These are phyloP conservation scores for Populus hybrid DNA, from an alignment of 441 rosid species.

Conservation along the genomic window DNA sequence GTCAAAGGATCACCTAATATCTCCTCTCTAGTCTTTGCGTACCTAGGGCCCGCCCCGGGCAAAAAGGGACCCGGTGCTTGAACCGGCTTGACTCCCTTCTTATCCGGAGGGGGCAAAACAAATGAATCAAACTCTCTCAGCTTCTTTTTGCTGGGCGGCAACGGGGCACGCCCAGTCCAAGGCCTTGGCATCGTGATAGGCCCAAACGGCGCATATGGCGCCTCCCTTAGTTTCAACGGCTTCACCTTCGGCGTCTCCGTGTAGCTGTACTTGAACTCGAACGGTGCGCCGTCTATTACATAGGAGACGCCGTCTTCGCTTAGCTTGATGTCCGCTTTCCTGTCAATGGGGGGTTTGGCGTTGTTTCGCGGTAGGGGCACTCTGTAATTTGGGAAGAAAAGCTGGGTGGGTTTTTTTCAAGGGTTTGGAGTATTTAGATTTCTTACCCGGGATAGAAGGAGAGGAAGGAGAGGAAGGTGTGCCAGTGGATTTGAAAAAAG, in stretches of 20 bases:
- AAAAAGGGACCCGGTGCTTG: slow-evolving; percentile 82
- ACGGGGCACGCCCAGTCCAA: slow-evolving; percentile 90
- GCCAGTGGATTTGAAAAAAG: slow-evolving; percentile 53
- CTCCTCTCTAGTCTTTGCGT: slow-evolving; percentile 72
- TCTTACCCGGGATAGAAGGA: slow-evolving; percentile 19
- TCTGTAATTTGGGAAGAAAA: slow-evolving; percentile 31
- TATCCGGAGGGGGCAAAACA: slow-evolving; percentile 56
- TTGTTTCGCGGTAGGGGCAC: not conserved
- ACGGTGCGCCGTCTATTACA: slow-evolving; percentile 87
- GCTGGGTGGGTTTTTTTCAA: slow-evolving; percentile 34
- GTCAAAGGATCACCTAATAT: slow-evolving; percentile 85
- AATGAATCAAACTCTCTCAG: slow-evolving; percentile 87
- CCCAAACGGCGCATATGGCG: slow-evolving; percentile 85
- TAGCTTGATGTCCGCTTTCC: slow-evolving; percentile 50
- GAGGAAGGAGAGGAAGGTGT: slow-evolving; percentile 70
- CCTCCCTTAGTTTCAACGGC: slow-evolving; percentile 78
- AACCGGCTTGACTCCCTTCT: slow-evolving; percentile 66
- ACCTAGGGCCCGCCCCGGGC: slow-evolving; percentile 76
- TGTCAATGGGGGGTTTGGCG: slow-evolving; percentile 30
- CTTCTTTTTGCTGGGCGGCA: slow-evolving; percentile 63
- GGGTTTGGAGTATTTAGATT: slow-evolving; percentile 74
- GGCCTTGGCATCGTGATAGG: slow-evolving; percentile 81
- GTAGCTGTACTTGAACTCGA: slow-evolving; percentile 92
- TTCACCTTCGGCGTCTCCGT: slow-evolving; percentile 82
- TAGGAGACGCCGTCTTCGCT: slow-evolving; percentile 73